Evolutionary conservation across 2,329 filamentous ascomycete species (phyloP).

Genomic region (Fusarium robinianum): DNA sequence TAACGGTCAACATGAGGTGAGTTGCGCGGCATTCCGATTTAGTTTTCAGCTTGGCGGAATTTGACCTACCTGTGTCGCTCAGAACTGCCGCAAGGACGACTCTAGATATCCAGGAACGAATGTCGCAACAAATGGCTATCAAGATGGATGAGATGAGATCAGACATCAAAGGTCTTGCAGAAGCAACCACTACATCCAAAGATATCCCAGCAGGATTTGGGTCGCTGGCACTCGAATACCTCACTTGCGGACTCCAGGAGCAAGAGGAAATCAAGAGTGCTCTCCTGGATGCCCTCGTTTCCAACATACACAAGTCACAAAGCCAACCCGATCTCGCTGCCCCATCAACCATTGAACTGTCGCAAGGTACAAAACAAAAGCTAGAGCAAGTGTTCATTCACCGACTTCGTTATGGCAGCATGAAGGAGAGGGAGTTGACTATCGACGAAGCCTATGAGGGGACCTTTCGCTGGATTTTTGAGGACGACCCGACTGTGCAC

Average conservation of each 20-base stretch:
- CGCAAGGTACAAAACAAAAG: not conserved
- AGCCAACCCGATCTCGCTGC: rapidly evolving
- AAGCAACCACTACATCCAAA: not conserved
- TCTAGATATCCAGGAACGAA: not conserved
- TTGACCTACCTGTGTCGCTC: too few species aligned
- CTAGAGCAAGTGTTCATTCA: slow-evolving; percentile 6
- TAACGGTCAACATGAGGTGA: slow-evolving; percentile 1
- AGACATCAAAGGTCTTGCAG: not conserved
- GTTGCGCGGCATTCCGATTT: too few species aligned
- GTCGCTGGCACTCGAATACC: not conserved
- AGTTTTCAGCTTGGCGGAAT: too few species aligned
- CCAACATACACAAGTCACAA: not conserved
- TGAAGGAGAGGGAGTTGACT: slow-evolving; percentile 10
- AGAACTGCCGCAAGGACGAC: not conserved
- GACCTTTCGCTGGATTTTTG: slow-evolving; percentile 17
- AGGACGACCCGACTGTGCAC: rapidly evolving
- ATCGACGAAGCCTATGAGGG: slow-evolving; percentile 15
- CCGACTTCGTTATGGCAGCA: slow-evolving; percentile 9
- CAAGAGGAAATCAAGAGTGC: not conserved
- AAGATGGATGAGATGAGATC: not conserved
- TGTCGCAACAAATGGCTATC: too few species aligned
- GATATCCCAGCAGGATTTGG: not conserved
- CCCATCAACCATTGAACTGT: not conserved
- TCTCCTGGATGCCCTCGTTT: not conserved
- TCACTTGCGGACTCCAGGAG: not conserved